Evolutionary conservation across 805 yeast genomes (phyloP).

Genomic region (Saturnispora sanitii): DNA sequence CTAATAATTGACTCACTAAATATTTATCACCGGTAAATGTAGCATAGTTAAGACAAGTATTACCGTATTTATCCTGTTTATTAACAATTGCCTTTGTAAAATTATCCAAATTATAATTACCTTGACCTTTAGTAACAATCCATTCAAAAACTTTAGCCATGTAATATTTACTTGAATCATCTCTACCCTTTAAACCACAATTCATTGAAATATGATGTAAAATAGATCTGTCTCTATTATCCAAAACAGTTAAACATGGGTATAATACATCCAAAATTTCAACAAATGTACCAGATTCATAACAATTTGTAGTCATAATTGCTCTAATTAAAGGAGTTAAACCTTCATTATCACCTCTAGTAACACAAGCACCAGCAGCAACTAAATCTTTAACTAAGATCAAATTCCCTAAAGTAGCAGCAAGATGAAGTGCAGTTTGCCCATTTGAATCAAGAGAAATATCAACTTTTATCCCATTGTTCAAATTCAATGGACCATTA

Average conservation of each 20-base stretch:
- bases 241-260: slow-evolving; percentile 59
- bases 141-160: slow-evolving; percentile 65
- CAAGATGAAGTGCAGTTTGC: slow-evolving; percentile 92
- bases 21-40: slow-evolving; percentile 79
- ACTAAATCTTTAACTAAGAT: slow-evolving; percentile 62
- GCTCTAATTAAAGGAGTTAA: slow-evolving; percentile 83
- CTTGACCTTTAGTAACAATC: slow-evolving; percentile 52
- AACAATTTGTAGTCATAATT: slow-evolving; percentile 72
- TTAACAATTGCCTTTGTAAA: slow-evolving; percentile 68
- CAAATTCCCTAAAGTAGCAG: slow-evolving; percentile 78
- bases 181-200: slow-evolving; percentile 66
- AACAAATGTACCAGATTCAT: slow-evolving; percentile 68
- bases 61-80: slow-evolving; percentile 88
- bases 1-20: slow-evolving; percentile 70
- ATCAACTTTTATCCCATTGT: slow-evolving; percentile 47
- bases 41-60: slow-evolving; percentile 87
- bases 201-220: slow-evolving; percentile 80
- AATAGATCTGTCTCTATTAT: slow-evolving; percentile 66
- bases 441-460: slow-evolving; percentile 90
- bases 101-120: slow-evolving; percentile 40
- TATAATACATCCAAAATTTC: slow-evolving; percentile 61
- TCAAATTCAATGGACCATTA: slow-evolving; percentile 19
- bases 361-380: slow-evolving; percentile 54
- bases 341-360: slow-evolving; percentile 70
- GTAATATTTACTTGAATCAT: slow-evolving; percentile 65